A percentile compares a stretch with the other conserved stretches of the same genome.
Conservation (phyloP, 78 protist genomes). For the Dictyostelium purpureum region DNA sequence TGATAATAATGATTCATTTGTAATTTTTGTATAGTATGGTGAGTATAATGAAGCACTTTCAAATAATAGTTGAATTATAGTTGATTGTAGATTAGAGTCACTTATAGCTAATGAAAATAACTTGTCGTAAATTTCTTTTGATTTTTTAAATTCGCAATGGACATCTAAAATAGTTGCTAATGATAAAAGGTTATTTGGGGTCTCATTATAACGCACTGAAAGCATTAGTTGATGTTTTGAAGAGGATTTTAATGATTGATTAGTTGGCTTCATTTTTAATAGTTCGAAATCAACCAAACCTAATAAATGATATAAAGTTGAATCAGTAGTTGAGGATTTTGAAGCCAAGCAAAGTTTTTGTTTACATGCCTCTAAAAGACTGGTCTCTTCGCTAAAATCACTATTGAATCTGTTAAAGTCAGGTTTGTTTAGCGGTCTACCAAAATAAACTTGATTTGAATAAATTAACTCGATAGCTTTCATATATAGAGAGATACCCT, state of each 20-base stretch:
- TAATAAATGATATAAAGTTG: constrained; percentile 28
- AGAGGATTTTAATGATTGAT: background rate
- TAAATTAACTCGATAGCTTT: constrained; percentile 43
- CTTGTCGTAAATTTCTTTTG: background rate
- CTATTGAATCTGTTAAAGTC: background rate
- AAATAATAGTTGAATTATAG: background rate
- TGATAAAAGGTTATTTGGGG: background rate
- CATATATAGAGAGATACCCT: constrained; percentile 65
- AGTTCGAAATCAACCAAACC: constrained; percentile 56
- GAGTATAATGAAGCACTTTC: constrained; percentile 35
- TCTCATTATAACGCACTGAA: background rate
- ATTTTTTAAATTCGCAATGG: background rate
- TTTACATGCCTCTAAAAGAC: background rate
- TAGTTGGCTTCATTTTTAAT: background rate
- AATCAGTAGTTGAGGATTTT: constrained; percentile 54
- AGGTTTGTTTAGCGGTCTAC: background rate
- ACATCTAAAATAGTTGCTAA: constrained; percentile 29
- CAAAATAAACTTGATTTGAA: constrained; percentile 34
- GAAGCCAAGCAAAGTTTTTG: constrained; percentile 32
- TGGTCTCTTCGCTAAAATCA: constrained; percentile 10
- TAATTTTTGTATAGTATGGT: constrained; percentile 11
- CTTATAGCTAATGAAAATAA: background rate
- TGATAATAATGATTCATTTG: background rate
- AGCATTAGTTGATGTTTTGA: background rate
- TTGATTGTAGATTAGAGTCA: background rate